phyloP scores from a whole-genome alignment of 345 rosid genomes.

The Boechera retrofracta region DNA sequence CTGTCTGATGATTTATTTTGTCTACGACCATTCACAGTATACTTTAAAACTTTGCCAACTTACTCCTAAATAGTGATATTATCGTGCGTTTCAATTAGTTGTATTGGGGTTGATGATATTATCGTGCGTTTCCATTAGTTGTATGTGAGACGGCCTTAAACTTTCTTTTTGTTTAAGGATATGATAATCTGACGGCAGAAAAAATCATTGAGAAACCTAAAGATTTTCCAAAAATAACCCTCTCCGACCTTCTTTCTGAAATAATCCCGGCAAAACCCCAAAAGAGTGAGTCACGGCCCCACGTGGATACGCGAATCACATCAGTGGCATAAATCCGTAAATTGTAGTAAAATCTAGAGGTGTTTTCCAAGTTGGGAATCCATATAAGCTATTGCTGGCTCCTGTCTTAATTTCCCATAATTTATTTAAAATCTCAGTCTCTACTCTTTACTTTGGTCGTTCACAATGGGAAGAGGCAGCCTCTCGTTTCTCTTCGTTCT shows the following conservation, averaged over 20 bases:
- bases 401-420: conserved; percentile 16
- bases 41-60: no score
- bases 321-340: conserved; percentile 45
- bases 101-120: no score
- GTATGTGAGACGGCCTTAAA: no score
- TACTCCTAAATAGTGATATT: no score
- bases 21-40: background rate
- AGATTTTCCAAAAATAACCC: conserved; percentile 20
- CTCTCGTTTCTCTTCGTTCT: conserved; percentile 32
- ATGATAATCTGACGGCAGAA: conserved; percentile 25
- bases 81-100: no score
- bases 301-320: conserved; percentile 42
- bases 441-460: background rate
- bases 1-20: conserved; percentile 17
- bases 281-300: conserved; percentile 48
- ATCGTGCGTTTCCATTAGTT: no score
- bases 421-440: background rate
- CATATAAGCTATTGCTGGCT: conserved; percentile 35
- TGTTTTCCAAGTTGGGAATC: conserved; percentile 14
- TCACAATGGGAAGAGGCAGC: conserved; percentile 38
- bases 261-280: conserved; percentile 24
- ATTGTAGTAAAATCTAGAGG: conserved; percentile 12
- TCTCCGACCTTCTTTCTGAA: background rate
- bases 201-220: background rate
- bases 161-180: background rate